Evolutionary conservation across 177 flowering plant genomes (phyloP), one percentile per base, ranked within the genome.

Genomic region (Vitis hybrid): DNA sequence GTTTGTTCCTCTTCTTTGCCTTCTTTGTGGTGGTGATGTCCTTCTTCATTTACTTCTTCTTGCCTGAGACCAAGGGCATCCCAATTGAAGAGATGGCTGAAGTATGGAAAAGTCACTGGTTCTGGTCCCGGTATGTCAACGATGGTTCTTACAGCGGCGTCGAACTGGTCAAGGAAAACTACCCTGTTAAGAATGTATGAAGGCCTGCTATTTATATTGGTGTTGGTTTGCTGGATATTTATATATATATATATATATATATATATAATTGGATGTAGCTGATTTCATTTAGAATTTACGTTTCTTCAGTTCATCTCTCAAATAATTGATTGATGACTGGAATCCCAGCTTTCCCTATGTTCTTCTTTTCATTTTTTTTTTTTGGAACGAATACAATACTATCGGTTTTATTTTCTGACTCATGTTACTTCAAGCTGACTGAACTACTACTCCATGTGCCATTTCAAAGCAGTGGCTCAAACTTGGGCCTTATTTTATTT

Each of bases 101-200:
- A 3, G 86, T 86, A 3, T 86, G 90, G 90, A 80, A 74, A 81
- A 50, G 71, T 20, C 90, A 86, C 51, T 85, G 88, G 88, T 86
- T 62, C 68, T 86, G 90, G 90, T 67, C 79, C 6, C 76, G 81
- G 53, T 81, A 71, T 65, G 78, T 85, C 22, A 66, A n/a, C 9
- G 73, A 55, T 12, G 73, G 55, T 9, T 72, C 67, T 60, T 48
- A 14, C 55, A 31, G 55, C 45, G 63, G 62, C n/a, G 3, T 73
- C 5, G 76, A 75, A 65, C 79, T 79, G 82, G 39, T 56, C 22
- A 75, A 72, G 62, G 78, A 65, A 29, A 61, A 31, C 19, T 52
- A n/a, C 2, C 63, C 3, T 51, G 2, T 12, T 10, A 77, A 73
- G 65, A 49, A 9, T 61, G 74, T 73, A 8, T 74, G 22, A 70